Base-by-base conservation (phyloP, 1,284 basidiomycete species). In the Microbotryum lychnidis-dioicae region DNA sequence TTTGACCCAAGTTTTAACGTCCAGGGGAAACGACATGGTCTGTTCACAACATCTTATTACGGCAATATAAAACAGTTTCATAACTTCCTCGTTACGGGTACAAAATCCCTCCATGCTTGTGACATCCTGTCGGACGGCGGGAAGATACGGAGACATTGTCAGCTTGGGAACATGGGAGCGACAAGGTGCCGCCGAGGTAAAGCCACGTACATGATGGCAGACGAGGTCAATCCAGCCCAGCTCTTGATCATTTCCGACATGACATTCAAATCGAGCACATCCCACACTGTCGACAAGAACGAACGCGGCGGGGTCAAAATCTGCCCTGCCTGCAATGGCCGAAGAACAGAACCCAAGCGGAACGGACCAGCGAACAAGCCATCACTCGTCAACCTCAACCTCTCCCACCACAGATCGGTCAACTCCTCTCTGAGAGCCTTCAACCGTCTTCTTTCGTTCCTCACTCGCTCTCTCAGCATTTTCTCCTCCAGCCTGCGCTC, bases 341-440 rank as follows among this genome's bases (percentile, higher is more conserved):
- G 16, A 23, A n/a, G 12, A 21, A 33, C 20, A n/a, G 21, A 29
- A 31, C 8, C 6, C 18, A 3, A 14, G 10, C 10, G 4, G 4
- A 16, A 57, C 66, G 44, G 42, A 65, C 66, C 25, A 1, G 58
- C 59, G 42, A 67, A 67, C 7, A 65, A 6, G 6, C 45, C 66
- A 21, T 67, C 66, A 6, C 55, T 50, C 6, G 21, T 37, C 31
- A 63, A 33, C 25, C 50, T 56, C 18, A 58, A 23, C 29, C 54
- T 29, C 37, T 63, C 61, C 63, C 63, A 65, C 51, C 58, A 57
- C 48, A 61, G 20, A 20, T 42, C 54, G 0, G 23, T 21, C 31
- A 65, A 7, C 45, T 63, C 59, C 3, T 51, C 31, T 20, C 57
- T 49, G 25, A 59, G 23, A 29, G 21, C 33, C 8, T 53, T 46